Conservation (phyloP, 352 stramenopile species). For the Phytophthora palmivora region DNA sequence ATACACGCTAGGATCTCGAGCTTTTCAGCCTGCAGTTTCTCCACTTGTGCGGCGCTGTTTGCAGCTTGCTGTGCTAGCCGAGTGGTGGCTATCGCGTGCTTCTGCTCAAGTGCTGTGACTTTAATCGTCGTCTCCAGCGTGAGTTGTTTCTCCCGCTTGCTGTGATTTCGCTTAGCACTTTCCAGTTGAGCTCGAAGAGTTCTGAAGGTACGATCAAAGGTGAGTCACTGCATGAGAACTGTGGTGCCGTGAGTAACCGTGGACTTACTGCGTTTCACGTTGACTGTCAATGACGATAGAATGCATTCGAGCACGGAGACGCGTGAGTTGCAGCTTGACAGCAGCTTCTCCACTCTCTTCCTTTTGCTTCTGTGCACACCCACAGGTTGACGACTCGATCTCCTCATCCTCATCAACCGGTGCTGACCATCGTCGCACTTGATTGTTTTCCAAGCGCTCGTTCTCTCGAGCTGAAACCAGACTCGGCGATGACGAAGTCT, state of each 20-base stretch:
- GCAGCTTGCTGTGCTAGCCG: conserved; percentile 45
- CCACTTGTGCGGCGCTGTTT: conserved; percentile 41
- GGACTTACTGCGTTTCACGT: conserved; percentile 50
- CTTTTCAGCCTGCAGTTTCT: conserved; percentile 58
- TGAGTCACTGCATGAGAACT: conserved; percentile 16
- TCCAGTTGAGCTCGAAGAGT: conserved; percentile 54
- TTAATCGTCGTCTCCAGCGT: conserved; percentile 54
- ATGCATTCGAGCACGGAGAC: conserved; percentile 61
- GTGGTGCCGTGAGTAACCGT: background rate
- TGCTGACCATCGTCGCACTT: conserved; percentile 28
- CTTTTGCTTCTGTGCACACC: conserved; percentile 30
- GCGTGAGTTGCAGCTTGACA: conserved; percentile 52
- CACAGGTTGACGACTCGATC: conserved; percentile 10
- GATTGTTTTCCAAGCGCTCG: conserved; percentile 33
- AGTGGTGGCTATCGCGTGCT: conserved; percentile 50
- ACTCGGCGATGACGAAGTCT: conserved; percentile 6
- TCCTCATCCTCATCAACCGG: conserved; percentile 24
- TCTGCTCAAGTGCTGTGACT: conserved; percentile 56
- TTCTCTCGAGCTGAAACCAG: conserved; percentile 20
- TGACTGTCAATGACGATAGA: conserved; percentile 56
- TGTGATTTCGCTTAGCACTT: conserved; percentile 39
- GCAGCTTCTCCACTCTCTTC: conserved; percentile 31
- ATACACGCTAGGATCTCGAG: conserved; percentile 47
- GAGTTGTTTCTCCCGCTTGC: conserved; percentile 57
- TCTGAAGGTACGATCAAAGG: conserved; percentile 28